These are phyloP conservation scores for Boletus speciosus DNA, from an alignment of 768 basidiomycete species.

Conservation along the genomic window DNA sequence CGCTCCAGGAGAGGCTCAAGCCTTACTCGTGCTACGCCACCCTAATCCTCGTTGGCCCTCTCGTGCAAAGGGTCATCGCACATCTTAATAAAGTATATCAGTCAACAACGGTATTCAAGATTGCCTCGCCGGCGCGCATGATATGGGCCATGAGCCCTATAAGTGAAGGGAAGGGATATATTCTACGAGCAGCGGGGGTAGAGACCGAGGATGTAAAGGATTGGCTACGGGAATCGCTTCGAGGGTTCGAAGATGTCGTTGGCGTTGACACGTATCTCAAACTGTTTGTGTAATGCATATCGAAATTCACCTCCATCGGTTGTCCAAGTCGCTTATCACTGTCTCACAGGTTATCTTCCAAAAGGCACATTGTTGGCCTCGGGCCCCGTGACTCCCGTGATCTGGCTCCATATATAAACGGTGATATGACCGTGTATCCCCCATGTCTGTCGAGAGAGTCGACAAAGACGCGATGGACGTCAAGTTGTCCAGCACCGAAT, in stretches of 20 bases:
- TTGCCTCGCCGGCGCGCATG: slow-evolving; percentile 49
- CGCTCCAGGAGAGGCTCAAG: slow-evolving; percentile 56
- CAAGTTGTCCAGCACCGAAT: slow-evolving; percentile 6
- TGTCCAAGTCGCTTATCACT: not conserved
- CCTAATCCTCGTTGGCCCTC: slow-evolving; percentile 73
- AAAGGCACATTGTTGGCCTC: not conserved
- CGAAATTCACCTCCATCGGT: not conserved
- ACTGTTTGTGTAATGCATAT: slow-evolving; percentile 45
- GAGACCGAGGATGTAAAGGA: slow-evolving; percentile 72
- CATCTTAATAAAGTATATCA: slow-evolving; percentile 50
- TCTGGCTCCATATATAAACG: not conserved
- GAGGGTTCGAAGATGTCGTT: slow-evolving; percentile 47
- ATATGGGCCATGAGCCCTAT: slow-evolving; percentile 81
- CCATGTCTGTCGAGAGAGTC: slow-evolving; percentile 4
- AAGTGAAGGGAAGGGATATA: slow-evolving; percentile 41
- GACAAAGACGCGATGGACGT: not conserved
- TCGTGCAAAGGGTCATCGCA: slow-evolving; percentile 44
- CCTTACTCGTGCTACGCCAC: slow-evolving; percentile 93
- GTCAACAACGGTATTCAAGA: slow-evolving; percentile 60
- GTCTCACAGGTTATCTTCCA: not conserved
- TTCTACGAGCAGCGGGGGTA: slow-evolving; percentile 71
- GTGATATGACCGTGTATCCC: not conserved
- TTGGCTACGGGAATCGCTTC: slow-evolving; percentile 63
- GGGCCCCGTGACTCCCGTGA: not conserved
- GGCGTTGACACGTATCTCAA: slow-evolving; percentile 64